Base-by-base conservation (phyloP, 1,284 basidiomycete species). In the Trichosporon sp. region DNA sequence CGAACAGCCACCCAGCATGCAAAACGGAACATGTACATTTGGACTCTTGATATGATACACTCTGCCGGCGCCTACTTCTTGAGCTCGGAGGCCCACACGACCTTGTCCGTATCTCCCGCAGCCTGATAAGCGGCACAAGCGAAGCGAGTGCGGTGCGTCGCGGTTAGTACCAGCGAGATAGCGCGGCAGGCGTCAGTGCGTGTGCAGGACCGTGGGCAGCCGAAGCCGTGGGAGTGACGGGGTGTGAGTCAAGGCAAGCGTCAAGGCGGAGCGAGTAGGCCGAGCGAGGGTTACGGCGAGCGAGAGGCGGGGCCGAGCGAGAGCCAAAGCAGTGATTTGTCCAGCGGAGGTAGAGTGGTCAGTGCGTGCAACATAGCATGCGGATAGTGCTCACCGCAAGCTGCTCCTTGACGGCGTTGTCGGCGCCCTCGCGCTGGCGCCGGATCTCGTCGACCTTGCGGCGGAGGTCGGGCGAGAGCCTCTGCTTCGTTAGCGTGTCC, bases 381-480 rank as follows among this genome's bases (percentile, higher is more conserved):
- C n/a, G 32, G 15, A 31, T 23, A 32, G 15, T 9, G 69, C 72
- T 29, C 34, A 73, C 72, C 23, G 42, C 65, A n/a, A 73, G 53
- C 32, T 65, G 62, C 8, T 66, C 66, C 68, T 68, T 56, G 38
- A 75, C 69, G 5, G 62, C 70, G 2, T 34, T 35, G 60, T 53
- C 63, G 11, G 53, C 73, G 3, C 71, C 76, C 64, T 70, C 74
- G 65, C 81, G 63, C 53, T 77, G 75, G 0, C 74, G 71, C 15
- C 79, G 72, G 13, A 81, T 72, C 51, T 76, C 76, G 68, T 82
- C 81, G 23, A 81, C 78, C 72, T 82, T 80, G 25, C 70, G 68
- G 70, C 81, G 78, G 34, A 82, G 75, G 56, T 82, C 81, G 12
- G 81, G 81, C 47, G 81, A 76, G 32, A 82, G 73, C 38, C 72